A percentile compares a stretch with the other conserved stretches of the same genome.
Conservation (phyloP, 805 yeast species). For the Nakazawaea peltata region DNA sequence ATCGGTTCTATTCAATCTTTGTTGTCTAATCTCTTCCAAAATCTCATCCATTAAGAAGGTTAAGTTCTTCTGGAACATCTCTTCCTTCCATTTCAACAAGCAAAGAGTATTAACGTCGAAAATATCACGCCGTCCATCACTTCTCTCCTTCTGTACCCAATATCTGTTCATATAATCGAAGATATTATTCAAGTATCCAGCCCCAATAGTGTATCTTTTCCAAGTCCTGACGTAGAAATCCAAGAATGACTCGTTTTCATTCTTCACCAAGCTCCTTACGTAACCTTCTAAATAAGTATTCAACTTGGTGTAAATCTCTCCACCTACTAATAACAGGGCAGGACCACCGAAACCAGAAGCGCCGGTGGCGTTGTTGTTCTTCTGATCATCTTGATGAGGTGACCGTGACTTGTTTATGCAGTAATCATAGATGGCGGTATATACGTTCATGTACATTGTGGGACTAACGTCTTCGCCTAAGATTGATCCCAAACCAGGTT, state of each 20-base stretch:
- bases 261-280: constrained; percentile 39
- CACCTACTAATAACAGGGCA: constrained; percentile 58
- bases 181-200: constrained; percentile 84
- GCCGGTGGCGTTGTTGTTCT: constrained; percentile 9
- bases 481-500: constrained; percentile 66
- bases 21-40: constrained; percentile 64
- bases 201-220: constrained; percentile 86
- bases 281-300: constrained; percentile 59
- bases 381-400: constrained; percentile 22
- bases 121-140: constrained; percentile 84
- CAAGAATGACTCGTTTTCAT: constrained; percentile 58
- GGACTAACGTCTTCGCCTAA: constrained; percentile 64
- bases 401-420: constrained; percentile 74
- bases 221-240: constrained; percentile 82
- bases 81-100: constrained; percentile 78
- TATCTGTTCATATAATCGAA: constrained; percentile 94
- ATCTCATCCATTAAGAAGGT: constrained; percentile 59
- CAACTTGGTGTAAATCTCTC: constrained; percentile 74
- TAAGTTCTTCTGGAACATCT: constrained; percentile 65
- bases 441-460: constrained; percentile 79
- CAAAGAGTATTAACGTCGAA: constrained; percentile 89
- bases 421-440: constrained; percentile 88
- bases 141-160: constrained; percentile 95
- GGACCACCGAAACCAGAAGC: constrained; percentile 18
- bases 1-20: constrained; percentile 71